These are phyloP conservation scores for Trichoderma harzianum DNA, from an alignment of 2,329 filamentous ascomycete genomes.

Conservation along the genomic window DNA sequence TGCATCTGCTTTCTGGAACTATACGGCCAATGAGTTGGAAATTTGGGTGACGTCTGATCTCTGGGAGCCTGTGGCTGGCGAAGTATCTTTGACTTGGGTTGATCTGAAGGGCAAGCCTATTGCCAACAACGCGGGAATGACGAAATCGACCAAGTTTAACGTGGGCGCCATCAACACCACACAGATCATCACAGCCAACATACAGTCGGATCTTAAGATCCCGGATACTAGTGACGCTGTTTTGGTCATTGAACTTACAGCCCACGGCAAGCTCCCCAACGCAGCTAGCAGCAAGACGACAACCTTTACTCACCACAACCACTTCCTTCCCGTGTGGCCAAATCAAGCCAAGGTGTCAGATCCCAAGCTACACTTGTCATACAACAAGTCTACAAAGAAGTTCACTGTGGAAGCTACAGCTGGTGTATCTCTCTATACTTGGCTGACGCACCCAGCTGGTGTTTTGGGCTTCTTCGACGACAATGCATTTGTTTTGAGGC, in stretches of 20 bases:
- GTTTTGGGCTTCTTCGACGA: slow-evolving; percentile 22
- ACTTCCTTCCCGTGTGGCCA: slow-evolving; percentile 20
- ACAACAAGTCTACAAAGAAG: slow-evolving; percentile 14
- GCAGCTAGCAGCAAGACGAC: neutral
- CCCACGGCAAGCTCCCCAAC: slow-evolving; percentile 20
- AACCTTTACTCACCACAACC: slow-evolving; percentile 18
- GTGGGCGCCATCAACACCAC: slow-evolving; percentile 20
- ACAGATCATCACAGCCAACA: slow-evolving; percentile 10
- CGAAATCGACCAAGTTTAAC: slow-evolving; percentile 9
- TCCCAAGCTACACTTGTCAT: slow-evolving; percentile 14
- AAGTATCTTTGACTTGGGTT: slow-evolving; percentile 18
- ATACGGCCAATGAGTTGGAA: slow-evolving; percentile 1
- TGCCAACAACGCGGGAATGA: slow-evolving; percentile 17
- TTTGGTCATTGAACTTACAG: slow-evolving; percentile 17
- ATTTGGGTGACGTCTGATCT: slow-evolving; percentile 21
- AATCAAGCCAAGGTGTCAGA: slow-evolving; percentile 20
- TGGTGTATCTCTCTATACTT: slow-evolving; percentile 21
- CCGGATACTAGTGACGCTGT: slow-evolving; percentile 17
- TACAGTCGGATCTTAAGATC: slow-evolving; percentile 12
- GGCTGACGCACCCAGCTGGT: slow-evolving; percentile 21
- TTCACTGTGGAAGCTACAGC: slow-evolving; percentile 21
- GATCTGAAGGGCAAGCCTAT: slow-evolving; percentile 17
- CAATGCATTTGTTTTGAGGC: slow-evolving; percentile 21
- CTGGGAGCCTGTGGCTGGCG: slow-evolving; percentile 18
- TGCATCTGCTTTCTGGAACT: slow-evolving; percentile 37